phyloP scores from a whole-genome alignment of 495 filamentous ascomycete genomes.

The Neurospora tetrasperma region DNA sequence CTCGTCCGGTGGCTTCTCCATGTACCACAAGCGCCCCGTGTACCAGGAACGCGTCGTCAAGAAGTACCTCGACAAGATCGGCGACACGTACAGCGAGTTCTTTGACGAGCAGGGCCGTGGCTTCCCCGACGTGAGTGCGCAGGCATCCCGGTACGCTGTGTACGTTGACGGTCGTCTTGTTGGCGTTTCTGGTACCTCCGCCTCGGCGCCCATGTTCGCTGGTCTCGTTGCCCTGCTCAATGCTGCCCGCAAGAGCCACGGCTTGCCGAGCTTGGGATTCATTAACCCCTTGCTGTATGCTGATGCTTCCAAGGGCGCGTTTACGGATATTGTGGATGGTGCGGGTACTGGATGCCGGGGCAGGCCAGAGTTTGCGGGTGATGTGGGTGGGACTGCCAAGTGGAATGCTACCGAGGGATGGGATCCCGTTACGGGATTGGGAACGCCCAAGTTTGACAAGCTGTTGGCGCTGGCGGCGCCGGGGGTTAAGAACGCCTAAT shows the following conservation, averaged over 20 bases:
- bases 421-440: conserved; percentile 39
- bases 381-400: conserved; percentile 31
- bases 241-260: conserved; percentile 48
- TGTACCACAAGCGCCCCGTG: conserved; percentile 47
- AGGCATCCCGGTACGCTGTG: conserved; percentile 19
- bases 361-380: conserved; percentile 13
- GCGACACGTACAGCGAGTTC: conserved; percentile 11
- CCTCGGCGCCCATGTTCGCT: conserved; percentile 52
- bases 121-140: conserved; percentile 65
- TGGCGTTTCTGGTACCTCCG: conserved; percentile 47
- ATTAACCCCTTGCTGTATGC: conserved; percentile 67
- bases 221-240: conserved; percentile 59
- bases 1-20: conserved; percentile 54
- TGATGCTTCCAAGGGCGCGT: conserved; percentile 40
- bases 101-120: conserved; percentile 53
- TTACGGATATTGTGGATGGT: conserved; percentile 56
- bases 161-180: conserved; percentile 2
- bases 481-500: conserved; percentile 15
- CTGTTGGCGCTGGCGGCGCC: conserved; percentile 16
- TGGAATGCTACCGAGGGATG: conserved; percentile 46
- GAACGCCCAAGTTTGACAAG: conserved; percentile 27
- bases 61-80: conserved; percentile 31
- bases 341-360: conserved; percentile 53
- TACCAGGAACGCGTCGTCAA: conserved; percentile 51
- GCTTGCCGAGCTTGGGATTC: conserved; percentile 54